Base-by-base conservation (phyloP, 352 stramenopile species). In the Phytophthora palmivora region DNA sequence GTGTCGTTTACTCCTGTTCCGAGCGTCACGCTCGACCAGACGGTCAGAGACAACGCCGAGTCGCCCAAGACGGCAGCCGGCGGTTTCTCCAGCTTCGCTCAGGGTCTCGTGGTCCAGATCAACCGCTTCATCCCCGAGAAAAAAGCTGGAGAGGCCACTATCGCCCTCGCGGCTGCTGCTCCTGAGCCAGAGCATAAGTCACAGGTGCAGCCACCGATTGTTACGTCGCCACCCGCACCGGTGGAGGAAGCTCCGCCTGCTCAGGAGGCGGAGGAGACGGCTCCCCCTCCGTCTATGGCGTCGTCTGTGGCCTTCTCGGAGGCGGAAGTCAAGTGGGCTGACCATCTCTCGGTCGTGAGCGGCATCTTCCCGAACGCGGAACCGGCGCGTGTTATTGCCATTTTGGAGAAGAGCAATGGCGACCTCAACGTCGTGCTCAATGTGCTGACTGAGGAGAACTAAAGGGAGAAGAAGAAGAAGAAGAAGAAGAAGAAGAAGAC, bases 401-500 rank as follows among this genome's bases (percentile, higher is more conserved):
- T 84, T 34, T 55, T 93, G 24, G 84, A 93, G 59, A 78, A 76
- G 42, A 80, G 70, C 57, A 61, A 85, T 11, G 84, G 84, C 54
- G 72, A 93, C 51, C 72, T 93, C 43, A 83, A 91, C 49, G 72
- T 92, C 6, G 84, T 90, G 46, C 72, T 93, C 28, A 88, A 93
- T 60, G 70, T 78, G 57, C 67, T 93, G n/a, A 93, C 88, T 51
- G 82, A 91, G 55, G 76, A 78, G 51, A 74, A 63, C 32, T 77
- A 56, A 69, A 41, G n/a, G 8, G 5, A 21, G 9, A 50, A 10
- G 41, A 41, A 28, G 24, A 15, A 22, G 42, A 43, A 8, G 15
- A 28, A 16, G 15, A 9, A 42, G 8, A 8, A n/a, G 15, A 43
- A 16, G 18, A 16, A 33, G 48, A 21, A 47, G 38, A 44, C 38